Evolutionary conservation across 768 basidiomycete genomes (phyloP), one percentile per base, ranked within the genome.

Genomic region (Pleurotus ostreatus): DNA sequence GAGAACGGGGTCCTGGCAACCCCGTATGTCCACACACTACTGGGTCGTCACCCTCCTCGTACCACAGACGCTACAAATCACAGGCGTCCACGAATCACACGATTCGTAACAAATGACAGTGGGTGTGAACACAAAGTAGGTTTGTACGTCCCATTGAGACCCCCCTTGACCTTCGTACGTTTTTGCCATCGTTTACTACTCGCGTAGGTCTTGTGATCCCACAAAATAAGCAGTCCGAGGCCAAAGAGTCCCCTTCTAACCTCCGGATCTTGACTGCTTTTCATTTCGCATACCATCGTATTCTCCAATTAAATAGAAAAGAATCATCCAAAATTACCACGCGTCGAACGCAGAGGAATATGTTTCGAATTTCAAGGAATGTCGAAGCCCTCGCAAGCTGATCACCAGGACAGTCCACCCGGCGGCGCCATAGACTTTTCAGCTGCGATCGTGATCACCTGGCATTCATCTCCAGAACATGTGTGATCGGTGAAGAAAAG

Each of bases 1-100:
- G 11, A 13, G 30, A 22, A 20, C 20, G 51, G 51, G 51, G 51
- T 38, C 51, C 41, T 44, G 41, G 41, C 41, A 44, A 44, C 41
- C 20, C 41, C 41, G 41, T 18, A 44, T 44, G 41, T 16, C 41
- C 20, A 44, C 16, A 41, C 41, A 6, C 41, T 44, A 44, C 20
- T 44, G n/a, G n/a, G 7, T 13, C 41, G n/a, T 26, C 49, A 20
- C 51, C 9, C 39, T 6, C 26, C 23, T 22, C 41, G 34, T 12
- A 39, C 37, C 39, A 53, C 18, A 41, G 51, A 12, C 26, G 39
- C 37, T 41, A 11, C 48, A 39, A 53, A 53, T 53, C 51, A 53
- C 51, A 53, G 51, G 51, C 37, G 39, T 53, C 18, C 51, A 40
- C 51, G 51, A 53, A 53, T 53, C 51, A 53, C 51, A 53, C 51